Evolutionary conservation across 1,284 basidiomycete species (phyloP).

Genomic region (Ustilago trichophora): DNA sequence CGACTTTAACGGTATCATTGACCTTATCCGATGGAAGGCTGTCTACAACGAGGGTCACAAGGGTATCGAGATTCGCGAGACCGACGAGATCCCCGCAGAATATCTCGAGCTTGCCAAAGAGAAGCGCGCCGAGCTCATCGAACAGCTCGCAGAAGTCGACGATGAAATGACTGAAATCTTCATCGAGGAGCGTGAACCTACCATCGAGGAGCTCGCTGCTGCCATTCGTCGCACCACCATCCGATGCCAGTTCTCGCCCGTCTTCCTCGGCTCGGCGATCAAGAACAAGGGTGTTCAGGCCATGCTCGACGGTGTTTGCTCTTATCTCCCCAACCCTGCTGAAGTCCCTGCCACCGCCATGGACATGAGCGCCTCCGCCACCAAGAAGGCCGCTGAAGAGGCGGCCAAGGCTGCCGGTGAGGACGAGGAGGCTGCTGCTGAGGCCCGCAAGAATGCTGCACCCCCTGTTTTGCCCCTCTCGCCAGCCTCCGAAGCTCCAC

Average conservation of each 20-base stretch:
- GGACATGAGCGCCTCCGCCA: constrained; percentile 76
- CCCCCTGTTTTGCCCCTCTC: constrained; percentile 56
- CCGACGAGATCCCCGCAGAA: constrained; percentile 85
- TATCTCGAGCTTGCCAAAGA: constrained; percentile 68
- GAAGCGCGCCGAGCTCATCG: constrained; percentile 80
- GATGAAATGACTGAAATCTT: constrained; percentile 92
- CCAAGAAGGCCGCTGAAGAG: constrained; percentile 54
- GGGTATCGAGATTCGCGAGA: constrained; percentile 83
- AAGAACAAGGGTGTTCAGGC: constrained; percentile 98
- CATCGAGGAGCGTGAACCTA: constrained; percentile 73
- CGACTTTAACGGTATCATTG: constrained; percentile 87
- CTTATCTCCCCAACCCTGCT: constrained; percentile 89
- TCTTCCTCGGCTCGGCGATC: constrained; percentile 95
- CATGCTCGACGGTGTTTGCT: constrained; percentile 90
- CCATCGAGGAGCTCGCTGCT: constrained; percentile 74
- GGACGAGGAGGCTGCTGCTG: constrained; percentile 47
- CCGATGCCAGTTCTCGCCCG: constrained; percentile 89
- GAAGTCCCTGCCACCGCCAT: constrained; percentile 84
- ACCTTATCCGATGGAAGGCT: constrained; percentile 92
- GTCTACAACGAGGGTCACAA: constrained; percentile 95
- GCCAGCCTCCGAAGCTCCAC: constrained; percentile 73
- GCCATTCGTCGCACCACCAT: constrained; percentile 91
- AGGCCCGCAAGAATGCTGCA: constrained; percentile 49
- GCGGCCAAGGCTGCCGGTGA: constrained; percentile 45
- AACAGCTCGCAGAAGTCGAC: constrained; percentile 94